Conservation (phyloP, 768 basidiomycete genomes). For the Pisolithus orientalis region DNA sequence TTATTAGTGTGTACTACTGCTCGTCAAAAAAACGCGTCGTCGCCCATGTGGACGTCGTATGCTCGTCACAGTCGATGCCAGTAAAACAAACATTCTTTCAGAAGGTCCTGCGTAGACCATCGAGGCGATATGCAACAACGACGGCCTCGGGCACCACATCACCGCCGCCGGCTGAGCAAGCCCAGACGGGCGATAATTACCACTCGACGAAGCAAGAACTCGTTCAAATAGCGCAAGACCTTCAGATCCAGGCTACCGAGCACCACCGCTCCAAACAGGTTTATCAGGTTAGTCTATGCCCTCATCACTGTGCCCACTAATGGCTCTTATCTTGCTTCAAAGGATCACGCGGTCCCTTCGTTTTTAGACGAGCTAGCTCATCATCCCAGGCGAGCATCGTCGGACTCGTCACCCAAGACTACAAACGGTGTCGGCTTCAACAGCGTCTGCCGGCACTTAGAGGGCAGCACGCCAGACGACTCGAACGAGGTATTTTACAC, state of each 20-base stretch:
- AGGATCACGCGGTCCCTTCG: not conserved
- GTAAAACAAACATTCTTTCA: conserved; percentile 54
- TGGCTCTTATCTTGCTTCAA: not conserved
- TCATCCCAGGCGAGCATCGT: not conserved
- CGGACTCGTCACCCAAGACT: not conserved
- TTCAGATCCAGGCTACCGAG: not conserved
- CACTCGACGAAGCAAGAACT: conserved; percentile 47
- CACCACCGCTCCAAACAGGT: not conserved
- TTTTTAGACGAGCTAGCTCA: conserved; percentile 2
- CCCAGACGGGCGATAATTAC: conserved; percentile 35
- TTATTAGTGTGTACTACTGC: not conserved
- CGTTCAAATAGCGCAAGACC: conserved; percentile 36
- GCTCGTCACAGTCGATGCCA: conserved; percentile 27
- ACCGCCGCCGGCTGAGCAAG: not conserved
- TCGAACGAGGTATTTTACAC: conserved; percentile 53
- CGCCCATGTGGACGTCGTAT: not conserved
- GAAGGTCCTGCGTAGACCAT: conserved; percentile 55
- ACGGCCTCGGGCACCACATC: not conserved
- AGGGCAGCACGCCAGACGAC: conserved; percentile 19
- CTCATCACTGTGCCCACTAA: not conserved
- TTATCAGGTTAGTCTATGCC: not conserved
- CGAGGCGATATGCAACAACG: conserved; percentile 48
- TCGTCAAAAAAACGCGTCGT: not conserved
- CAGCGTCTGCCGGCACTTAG: not conserved
- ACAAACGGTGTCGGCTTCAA: not conserved